Evolutionary conservation across 768 basidiomycete genomes (phyloP).

Genomic region (Boletus barrowsii): DNA sequence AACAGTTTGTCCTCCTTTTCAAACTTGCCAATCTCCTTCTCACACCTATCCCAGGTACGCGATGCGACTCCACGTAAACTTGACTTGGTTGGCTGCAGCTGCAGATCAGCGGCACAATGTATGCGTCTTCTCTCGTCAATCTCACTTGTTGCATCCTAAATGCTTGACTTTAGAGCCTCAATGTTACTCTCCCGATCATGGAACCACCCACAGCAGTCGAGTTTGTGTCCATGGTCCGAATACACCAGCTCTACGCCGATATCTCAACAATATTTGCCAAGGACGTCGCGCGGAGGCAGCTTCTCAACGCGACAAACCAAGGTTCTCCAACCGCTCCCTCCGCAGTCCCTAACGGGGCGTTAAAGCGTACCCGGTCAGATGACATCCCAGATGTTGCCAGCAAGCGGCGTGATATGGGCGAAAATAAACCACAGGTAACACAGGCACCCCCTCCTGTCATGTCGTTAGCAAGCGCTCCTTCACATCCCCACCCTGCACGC

Average conservation of each 20-base stretch:
- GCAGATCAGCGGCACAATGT: slow-evolving; percentile 57
- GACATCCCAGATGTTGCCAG: slow-evolving; percentile 45
- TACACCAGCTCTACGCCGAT: slow-evolving; percentile 61
- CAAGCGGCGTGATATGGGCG: slow-evolving; percentile 72
- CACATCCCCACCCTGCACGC: slow-evolving; percentile 22
- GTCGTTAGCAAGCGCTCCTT: slow-evolving; percentile 13
- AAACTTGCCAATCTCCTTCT: slow-evolving; percentile 4
- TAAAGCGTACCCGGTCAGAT: slow-evolving; percentile 64
- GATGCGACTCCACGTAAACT: slow-evolving; percentile 62
- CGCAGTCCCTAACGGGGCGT: slow-evolving; percentile 25
- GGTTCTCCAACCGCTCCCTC: slow-evolving; percentile 17
- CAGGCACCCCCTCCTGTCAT: slow-evolving; percentile 35
- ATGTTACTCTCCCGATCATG: slow-evolving; percentile 52
- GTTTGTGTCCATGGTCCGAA: slow-evolving; percentile 52
- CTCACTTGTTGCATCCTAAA: slow-evolving; percentile 5
- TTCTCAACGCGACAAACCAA: slow-evolving; percentile 28
- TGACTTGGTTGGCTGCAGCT: slow-evolving; percentile 67
- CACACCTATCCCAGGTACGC: slow-evolving; percentile 46
- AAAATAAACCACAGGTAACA: slow-evolving; percentile 47
- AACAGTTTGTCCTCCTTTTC: slow-evolving; percentile 46
- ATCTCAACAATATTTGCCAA: slow-evolving; percentile 62
- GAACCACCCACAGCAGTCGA: slow-evolving; percentile 52
- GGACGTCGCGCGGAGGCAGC: slow-evolving; percentile 49
- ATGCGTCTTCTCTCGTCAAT: slow-evolving; percentile 22
- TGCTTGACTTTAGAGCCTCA: slow-evolving; percentile 26